Percentiles rank a stretch among this genome's conserved stretches.
Evolutionary conservation across 768 basidiomycete genomes (phyloP).

Genomic region (Naematelia encephala): DNA sequence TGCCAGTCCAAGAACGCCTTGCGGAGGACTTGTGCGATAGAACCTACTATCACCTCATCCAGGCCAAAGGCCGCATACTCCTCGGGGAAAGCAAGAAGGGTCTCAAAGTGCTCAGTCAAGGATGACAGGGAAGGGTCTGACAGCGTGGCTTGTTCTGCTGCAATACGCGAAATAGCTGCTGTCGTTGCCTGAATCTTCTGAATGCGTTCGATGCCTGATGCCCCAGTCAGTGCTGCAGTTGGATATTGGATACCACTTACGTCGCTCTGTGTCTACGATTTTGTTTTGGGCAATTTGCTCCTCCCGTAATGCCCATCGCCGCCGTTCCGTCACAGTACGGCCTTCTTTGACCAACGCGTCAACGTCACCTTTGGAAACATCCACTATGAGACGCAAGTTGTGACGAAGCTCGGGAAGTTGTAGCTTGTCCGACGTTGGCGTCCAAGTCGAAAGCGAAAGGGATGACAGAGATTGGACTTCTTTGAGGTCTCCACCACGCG

Average conservation of each 20-base stretch:
- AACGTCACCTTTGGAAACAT: constrained; percentile 76
- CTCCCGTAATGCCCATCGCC: constrained; percentile 68
- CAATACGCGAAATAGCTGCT: constrained; percentile 62
- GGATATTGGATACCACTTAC: constrained; percentile 52
- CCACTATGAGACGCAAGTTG: constrained; percentile 81
- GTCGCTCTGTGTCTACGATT: constrained; percentile 70
- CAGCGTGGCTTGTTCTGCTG: constrained; percentile 61
- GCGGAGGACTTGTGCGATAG: constrained; percentile 75
- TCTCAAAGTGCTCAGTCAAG: constrained; percentile 69
- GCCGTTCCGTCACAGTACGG: constrained; percentile 72
- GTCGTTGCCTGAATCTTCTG: constrained; percentile 73
- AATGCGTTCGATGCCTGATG: constrained; percentile 69
- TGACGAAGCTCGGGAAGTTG: constrained; percentile 96
- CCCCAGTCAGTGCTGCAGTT: constrained; percentile 8
- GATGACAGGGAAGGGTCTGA: constrained; percentile 72
- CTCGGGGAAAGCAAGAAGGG: constrained; percentile 62
- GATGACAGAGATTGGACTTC: constrained; percentile 83
- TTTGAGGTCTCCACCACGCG: constrained; percentile 86
- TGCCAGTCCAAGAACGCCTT: constrained; percentile 74
- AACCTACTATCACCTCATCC: constrained; percentile 90
- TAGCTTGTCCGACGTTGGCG: constrained; percentile 77
- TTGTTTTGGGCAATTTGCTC: constrained; percentile 66
- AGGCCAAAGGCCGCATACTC: constrained; percentile 77
- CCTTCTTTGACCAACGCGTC: constrained; percentile 89
- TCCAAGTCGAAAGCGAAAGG: constrained; percentile 69